phyloP scores from a whole-genome alignment of 164 flowering plant genomes.

The Magnolia kwangsiensis region DNA sequence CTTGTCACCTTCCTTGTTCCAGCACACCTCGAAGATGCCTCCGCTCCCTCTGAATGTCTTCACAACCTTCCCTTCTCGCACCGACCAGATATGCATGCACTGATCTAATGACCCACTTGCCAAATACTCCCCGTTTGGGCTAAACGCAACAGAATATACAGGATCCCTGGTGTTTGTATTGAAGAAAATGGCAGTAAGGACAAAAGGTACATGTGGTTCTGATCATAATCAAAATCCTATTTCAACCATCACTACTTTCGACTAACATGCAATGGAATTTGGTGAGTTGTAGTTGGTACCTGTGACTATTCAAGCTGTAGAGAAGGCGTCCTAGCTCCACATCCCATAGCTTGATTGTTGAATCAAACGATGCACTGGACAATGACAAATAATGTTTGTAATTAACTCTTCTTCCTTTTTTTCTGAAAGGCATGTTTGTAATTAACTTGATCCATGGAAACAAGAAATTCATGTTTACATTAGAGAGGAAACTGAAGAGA shows the following conservation, averaged over 20 bases:
- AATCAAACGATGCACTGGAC: slow-evolving; percentile 90
- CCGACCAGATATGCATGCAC: slow-evolving; percentile 80
- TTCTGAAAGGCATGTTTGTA: no score
- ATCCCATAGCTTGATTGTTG: slow-evolving; percentile 93
- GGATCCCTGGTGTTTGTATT: slow-evolving; percentile 55
- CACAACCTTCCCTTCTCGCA: slow-evolving; percentile 77
- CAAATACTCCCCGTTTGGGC: slow-evolving; percentile 84
- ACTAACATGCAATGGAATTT: not conserved
- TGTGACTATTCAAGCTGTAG: slow-evolving; percentile 75
- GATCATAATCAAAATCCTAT: not conserved
- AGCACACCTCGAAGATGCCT: slow-evolving; percentile 92
- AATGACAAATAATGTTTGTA: not conserved
- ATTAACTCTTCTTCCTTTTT: no score
- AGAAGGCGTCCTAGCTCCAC: slow-evolving; percentile 62
- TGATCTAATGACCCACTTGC: slow-evolving; percentile 89
- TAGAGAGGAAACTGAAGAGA: no score
- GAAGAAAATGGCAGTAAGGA: not conserved
- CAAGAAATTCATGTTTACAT: no score
- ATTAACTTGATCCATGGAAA: no score
- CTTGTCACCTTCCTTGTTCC: slow-evolving; percentile 93
- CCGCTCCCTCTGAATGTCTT: slow-evolving; percentile 77
- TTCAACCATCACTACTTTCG: not conserved
- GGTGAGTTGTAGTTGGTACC: slow-evolving; percentile 29
- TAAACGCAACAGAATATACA: slow-evolving; percentile 90
- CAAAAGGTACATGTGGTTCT: not conserved